These are phyloP conservation scores for Cladosporium sp. DNA, from an alignment of 2,329 filamentous ascomycete genomes.

Conservation along the genomic window DNA sequence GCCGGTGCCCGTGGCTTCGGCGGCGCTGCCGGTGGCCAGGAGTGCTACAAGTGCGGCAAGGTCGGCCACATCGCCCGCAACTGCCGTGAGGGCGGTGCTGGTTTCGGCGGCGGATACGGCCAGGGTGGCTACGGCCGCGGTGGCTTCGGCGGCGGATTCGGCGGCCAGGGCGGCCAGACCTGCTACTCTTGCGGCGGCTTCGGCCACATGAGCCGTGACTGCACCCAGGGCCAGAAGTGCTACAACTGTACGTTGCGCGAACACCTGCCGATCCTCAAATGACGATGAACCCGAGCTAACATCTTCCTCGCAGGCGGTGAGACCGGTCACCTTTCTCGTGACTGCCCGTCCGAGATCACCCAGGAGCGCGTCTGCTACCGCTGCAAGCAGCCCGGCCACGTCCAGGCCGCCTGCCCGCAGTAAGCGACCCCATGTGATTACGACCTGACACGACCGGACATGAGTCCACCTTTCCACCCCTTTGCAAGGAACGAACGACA, in stretches of 20 bases:
- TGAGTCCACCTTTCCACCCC: constrained; percentile 10
- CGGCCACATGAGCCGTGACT: constrained; percentile 86
- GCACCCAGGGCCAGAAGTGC: constrained; percentile 98
- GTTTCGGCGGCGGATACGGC: constrained; percentile 42
- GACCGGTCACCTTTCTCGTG: constrained; percentile 88
- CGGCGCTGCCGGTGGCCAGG: constrained; percentile 40
- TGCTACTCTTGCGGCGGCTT: constrained; percentile 98
- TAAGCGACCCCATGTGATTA: constrained; percentile 37
- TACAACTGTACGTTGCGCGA: constrained; percentile 72
- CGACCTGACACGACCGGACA: constrained; percentile 14
- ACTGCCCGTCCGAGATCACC: constrained; percentile 88
- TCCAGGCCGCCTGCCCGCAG: constrained; percentile 90
- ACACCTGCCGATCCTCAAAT: constrained; percentile 11
- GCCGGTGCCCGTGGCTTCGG: constrained; percentile 35
- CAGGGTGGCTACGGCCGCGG: constrained; percentile 38
- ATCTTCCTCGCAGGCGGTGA: constrained; percentile 53
- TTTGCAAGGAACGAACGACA: constrained; percentile 2
- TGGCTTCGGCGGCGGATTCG: constrained; percentile 43
- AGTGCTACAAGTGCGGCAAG: constrained; percentile 93
- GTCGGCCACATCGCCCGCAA: constrained; percentile 93
- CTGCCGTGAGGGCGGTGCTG: constrained; percentile 62
- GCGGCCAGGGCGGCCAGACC: constrained; percentile 59
- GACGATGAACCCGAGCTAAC: constrained; percentile 21
- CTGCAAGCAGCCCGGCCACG: constrained; percentile 79
- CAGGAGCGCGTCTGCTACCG: constrained; percentile 98